A percentile compares a stretch with the other conserved stretches of the same genome.
Evolutionary conservation across 2,329 filamentous ascomycete species (phyloP).

Genomic region (Periconia macrospinosa): DNA sequence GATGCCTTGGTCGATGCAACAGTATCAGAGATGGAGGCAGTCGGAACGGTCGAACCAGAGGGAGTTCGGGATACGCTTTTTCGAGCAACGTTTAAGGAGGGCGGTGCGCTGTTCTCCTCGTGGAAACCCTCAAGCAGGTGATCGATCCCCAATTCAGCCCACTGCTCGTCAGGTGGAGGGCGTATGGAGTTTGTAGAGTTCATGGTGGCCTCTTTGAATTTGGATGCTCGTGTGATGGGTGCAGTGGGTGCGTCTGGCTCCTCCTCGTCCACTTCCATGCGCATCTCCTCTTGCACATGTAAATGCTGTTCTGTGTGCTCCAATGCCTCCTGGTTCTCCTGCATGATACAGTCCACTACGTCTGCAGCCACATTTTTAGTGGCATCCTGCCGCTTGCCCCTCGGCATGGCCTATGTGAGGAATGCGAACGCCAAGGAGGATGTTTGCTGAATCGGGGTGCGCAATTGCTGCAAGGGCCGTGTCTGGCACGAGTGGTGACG

Average conservation of each 20-base stretch:
- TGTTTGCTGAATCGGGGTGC: not conserved
- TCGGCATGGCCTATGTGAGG: not conserved
- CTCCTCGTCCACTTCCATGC: not conserved
- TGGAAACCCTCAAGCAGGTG: conserved; percentile 93
- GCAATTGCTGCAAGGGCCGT: not conserved
- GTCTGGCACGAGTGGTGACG: not conserved
- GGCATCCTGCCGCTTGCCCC: not conserved
- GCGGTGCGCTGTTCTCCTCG: conserved; percentile 22
- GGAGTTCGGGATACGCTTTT: not conserved
- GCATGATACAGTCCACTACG: not conserved
- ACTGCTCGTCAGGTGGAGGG: conserved; percentile 48
- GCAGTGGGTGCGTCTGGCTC: not conserved
- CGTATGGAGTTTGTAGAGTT: conserved; percentile 33
- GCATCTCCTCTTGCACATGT: not conserved
- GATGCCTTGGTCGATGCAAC: not conserved
- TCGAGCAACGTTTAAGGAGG: not conserved
- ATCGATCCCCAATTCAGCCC: conserved; percentile 90
- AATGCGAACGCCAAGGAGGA: not conserved
- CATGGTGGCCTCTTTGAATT: conserved; percentile 69
- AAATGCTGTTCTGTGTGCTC: not conserved
- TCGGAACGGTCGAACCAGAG: not conserved
- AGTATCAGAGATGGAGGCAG: not conserved
- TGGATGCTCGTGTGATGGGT: conserved; percentile 24
- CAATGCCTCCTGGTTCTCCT: not conserved
- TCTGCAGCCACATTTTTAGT: not conserved